Percentiles rank a stretch among this genome's conserved stretches.
phyloP scores from a whole-genome alignment of 2,329 filamentous ascomycete genomes.

The Helotiales sp. region DNA sequence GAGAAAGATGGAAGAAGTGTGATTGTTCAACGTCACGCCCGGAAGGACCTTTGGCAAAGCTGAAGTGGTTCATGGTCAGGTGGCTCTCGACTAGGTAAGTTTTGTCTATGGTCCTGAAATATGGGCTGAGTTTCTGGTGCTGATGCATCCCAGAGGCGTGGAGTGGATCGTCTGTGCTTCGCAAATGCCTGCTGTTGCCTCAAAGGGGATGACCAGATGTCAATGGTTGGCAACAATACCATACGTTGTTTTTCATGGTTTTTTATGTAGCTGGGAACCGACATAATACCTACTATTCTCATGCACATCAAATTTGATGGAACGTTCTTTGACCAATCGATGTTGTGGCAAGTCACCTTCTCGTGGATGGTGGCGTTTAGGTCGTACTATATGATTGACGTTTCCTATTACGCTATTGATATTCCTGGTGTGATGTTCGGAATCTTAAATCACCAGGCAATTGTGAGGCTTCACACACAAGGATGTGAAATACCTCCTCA shows the following conservation, averaged over 20 bases:
- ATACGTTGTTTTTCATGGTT: not conserved
- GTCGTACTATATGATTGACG: conserved; percentile 2
- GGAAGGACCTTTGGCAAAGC: not conserved
- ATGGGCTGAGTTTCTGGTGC: not conserved
- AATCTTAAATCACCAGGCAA: not conserved
- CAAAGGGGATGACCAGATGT: not conserved
- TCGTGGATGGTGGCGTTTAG: conserved; percentile 2
- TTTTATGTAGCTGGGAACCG: not conserved
- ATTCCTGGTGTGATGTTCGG: not conserved
- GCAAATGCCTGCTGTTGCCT: not conserved
- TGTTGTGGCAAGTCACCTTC: not conserved
- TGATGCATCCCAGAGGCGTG: not conserved
- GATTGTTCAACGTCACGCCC: not conserved
- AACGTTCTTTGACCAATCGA: not conserved
- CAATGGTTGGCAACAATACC: not conserved
- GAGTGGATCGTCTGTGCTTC: conserved; percentile 1
- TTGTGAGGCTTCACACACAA: no score
- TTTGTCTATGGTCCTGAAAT: no score
- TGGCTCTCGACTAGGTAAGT: not conserved
- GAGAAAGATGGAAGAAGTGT: not conserved
- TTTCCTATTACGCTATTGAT: not conserved
- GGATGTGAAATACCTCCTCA: no score
- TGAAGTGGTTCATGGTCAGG: conserved; percentile 11
- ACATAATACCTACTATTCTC: not conserved
- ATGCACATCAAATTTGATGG: not conserved